Percentiles rank a stretch among this genome's conserved stretches.
phyloP scores from a whole-genome alignment of 345 rosid genomes.

The Psidium guajava region DNA sequence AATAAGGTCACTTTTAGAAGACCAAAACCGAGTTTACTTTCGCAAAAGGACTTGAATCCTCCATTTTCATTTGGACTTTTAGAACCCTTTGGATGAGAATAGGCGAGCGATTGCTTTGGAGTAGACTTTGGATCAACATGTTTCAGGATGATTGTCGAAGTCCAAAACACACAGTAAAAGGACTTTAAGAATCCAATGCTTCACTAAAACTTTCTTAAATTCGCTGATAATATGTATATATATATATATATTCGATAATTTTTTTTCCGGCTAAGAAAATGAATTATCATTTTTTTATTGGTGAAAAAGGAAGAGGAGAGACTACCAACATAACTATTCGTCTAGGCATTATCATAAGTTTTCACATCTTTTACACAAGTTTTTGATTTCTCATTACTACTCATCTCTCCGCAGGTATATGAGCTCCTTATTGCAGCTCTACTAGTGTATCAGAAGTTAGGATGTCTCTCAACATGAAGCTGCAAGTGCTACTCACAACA shows the following conservation, averaged over 20 bases:
- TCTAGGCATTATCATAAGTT: background rate
- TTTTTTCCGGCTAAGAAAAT: background rate
- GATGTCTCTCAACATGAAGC: background rate
- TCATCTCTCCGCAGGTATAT: background rate
- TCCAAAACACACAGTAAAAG: background rate
- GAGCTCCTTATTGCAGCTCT: background rate
- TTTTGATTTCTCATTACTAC: background rate
- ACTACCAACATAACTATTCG: background rate
- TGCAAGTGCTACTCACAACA: fast-evolving
- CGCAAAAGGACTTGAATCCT: background rate
- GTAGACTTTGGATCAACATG: background rate
- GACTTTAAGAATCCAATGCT: background rate
- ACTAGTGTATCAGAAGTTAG: background rate
- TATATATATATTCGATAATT: background rate
- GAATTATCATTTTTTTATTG: background rate
- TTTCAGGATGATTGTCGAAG: background rate
- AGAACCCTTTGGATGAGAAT: background rate
- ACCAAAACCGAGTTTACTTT: background rate
- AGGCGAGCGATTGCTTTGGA: background rate
- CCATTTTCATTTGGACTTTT: background rate
- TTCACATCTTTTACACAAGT: background rate
- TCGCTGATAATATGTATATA: too few relatives aligned
- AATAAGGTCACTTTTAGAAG: background rate
- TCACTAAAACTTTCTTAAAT: background rate
- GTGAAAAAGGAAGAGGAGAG: background rate